Percentiles rank a stretch among this genome's conserved stretches.
These are phyloP conservation scores for Globisporangium radiosum DNA, from an alignment of 352 stramenopile species.

Conservation along the genomic window DNA sequence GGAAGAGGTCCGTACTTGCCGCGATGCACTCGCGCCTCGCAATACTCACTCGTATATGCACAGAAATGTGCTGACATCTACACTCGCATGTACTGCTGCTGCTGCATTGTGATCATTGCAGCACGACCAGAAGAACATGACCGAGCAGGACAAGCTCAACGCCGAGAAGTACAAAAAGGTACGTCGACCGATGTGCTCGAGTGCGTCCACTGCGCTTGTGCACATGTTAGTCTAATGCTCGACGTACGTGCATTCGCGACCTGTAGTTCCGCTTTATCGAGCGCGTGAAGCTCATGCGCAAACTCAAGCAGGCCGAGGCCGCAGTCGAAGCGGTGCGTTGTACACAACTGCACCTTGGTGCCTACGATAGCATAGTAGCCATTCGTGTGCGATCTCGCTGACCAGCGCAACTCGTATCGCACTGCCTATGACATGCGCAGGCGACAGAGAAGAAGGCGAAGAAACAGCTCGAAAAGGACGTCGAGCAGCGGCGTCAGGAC, in stretches of 20 bases:
- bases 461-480: conserved; percentile 25
- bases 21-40: too few species aligned
- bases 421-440: conserved; percentile 12
- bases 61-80: too few species aligned
- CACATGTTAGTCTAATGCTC: too few species aligned
- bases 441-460: conserved; percentile 34
- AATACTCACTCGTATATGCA: too few species aligned
- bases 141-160: conserved; percentile 61
- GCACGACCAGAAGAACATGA: conserved; percentile 38
- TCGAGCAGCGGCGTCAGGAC: conserved; percentile 44
- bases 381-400: background rate
- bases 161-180: conserved; percentile 81
- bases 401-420: background rate
- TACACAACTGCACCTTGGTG: background rate
- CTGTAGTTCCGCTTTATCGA: conserved; percentile 74
- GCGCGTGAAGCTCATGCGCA: conserved; percentile 80
- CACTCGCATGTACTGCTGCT: background rate
- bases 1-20: conserved; percentile 16
- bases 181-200: background rate
- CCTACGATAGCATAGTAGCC: background rate
- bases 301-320: conserved; percentile 52
- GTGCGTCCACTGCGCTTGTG: background rate
- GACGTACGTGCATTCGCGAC: background rate
- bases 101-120: conserved; percentile 5
- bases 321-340: conserved; percentile 36